Evolutionary conservation across 2,329 filamentous ascomycete species (phyloP).

Genomic region (Fragosphaeria purpurea): DNA sequence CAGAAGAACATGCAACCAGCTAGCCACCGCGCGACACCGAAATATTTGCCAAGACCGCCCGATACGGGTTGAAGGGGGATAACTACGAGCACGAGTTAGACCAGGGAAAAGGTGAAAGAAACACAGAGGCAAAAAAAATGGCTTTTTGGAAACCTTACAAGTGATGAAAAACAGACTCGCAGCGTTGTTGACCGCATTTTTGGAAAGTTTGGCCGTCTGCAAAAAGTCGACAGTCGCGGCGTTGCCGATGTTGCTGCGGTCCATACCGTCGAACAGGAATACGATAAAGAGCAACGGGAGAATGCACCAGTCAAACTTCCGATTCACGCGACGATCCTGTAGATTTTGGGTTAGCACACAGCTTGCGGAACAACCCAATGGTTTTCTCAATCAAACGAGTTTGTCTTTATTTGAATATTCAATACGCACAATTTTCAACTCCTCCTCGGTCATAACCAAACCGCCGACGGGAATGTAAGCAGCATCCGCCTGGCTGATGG

Average conservation of each 20-base stretch:
- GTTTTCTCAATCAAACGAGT: no score
- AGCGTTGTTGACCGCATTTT: constrained; percentile 41
- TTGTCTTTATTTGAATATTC: no score
- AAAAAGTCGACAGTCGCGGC: constrained; percentile 20
- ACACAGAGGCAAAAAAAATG: no score
- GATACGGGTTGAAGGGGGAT: constrained; percentile 47
- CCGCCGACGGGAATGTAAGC: constrained; percentile 1
- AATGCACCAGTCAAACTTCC: neutral
- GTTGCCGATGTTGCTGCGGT: constrained; percentile 31
- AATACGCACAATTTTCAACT: neutral
- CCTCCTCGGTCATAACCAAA: neutral
- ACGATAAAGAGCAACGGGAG: constrained; percentile 1
- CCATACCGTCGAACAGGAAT: constrained; percentile 31
- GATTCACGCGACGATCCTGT: constrained; percentile 1
- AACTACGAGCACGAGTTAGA: constrained; percentile 16
- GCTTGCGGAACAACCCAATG: no score
- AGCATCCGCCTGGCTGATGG: neutral
- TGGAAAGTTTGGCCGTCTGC: neutral
- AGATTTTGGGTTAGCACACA: no score
- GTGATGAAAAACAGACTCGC: constrained; percentile 48
- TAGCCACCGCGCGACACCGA: constrained; percentile 29
- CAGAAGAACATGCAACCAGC: constrained; percentile 14
- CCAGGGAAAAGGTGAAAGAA: no score
- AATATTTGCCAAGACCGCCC: constrained; percentile 30
- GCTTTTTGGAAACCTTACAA: constrained; percentile 16